Evolutionary conservation across 768 basidiomycete genomes (phyloP).

Genomic region (Trametes cubensis): DNA sequence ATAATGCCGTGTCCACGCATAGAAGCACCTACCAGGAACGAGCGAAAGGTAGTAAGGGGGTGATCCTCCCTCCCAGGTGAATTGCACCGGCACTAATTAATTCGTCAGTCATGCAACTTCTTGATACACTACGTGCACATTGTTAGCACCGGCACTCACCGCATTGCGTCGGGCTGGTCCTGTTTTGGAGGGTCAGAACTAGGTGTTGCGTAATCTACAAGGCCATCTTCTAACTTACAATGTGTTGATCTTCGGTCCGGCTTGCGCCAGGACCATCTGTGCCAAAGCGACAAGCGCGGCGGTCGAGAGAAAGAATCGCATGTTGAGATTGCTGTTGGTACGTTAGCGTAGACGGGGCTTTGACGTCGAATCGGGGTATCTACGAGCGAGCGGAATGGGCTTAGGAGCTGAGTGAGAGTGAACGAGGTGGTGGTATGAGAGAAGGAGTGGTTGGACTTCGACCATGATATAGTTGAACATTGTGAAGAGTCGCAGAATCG

Average conservation of each 20-base stretch:
- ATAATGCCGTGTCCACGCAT: not conserved
- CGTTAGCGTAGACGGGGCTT: too few species aligned
- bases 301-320: slow-evolving; percentile 29
- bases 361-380: slow-evolving; percentile 1
- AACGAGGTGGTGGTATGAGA: slow-evolving; percentile 3
- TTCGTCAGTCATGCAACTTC: not conserved
- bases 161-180: slow-evolving; percentile 49
- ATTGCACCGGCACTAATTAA: slow-evolving; percentile 55
- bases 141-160: slow-evolving; percentile 40
- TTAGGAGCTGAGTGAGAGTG: slow-evolving; percentile 1
- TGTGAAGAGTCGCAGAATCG: slow-evolving; percentile 17
- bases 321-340: not conserved
- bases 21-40: slow-evolving; percentile 54
- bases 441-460: not conserved
- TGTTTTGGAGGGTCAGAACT: slow-evolving; percentile 22
- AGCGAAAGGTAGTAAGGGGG: slow-evolving; percentile 62
- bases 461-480: not conserved
- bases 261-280: slow-evolving; percentile 40
- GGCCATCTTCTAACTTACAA: slow-evolving; percentile 50
- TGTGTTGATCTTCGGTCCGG: slow-evolving; percentile 59
- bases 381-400: slow-evolving; percentile 9
- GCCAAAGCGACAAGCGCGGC: slow-evolving; percentile 35
- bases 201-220: not conserved
- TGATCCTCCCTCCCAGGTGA: slow-evolving; percentile 55
- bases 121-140: not conserved